phyloP scores from a whole-genome alignment of 352 stramenopile species.

The Globisporangium iwayamae region DNA sequence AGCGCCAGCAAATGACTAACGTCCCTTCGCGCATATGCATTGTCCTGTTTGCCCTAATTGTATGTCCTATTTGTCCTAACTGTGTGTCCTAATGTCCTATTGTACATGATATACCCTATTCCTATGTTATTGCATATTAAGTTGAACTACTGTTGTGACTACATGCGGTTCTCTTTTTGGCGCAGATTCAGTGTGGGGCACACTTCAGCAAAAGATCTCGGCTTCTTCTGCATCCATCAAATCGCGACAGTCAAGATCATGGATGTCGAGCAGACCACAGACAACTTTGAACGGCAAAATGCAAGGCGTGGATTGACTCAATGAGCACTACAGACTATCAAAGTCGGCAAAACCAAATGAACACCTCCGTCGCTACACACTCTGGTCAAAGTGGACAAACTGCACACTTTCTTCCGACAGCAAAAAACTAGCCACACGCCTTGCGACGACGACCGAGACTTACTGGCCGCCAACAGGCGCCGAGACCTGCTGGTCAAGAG shows the following conservation, averaged over 20 bases:
- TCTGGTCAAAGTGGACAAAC: neutral
- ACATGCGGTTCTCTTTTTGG: too few relatives aligned
- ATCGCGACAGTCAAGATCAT: neutral
- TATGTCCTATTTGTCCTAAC: too few relatives aligned
- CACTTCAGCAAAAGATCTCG: too few relatives aligned
- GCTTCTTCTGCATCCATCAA: neutral
- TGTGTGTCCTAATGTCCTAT: too few relatives aligned
- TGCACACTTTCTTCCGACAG: neutral
- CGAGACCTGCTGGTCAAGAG: slow-evolving; percentile 13
- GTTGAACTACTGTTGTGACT: too few relatives aligned
- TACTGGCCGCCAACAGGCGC: slow-evolving; percentile 9
- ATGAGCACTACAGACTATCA: neutral
- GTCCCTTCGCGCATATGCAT: too few relatives aligned
- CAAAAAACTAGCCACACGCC: slow-evolving; percentile 5
- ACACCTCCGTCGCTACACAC: neutral
- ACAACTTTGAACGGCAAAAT: neutral
- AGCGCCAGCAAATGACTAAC: too few relatives aligned
- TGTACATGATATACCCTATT: too few relatives aligned
- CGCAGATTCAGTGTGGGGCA: too few relatives aligned
- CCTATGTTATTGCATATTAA: too few relatives aligned
- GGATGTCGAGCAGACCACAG: neutral
- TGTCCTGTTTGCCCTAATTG: too few relatives aligned
- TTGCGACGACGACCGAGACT: neutral
- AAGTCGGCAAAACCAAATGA: slow-evolving; percentile 3
- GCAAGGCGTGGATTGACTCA: slow-evolving; percentile 9